phyloP scores from a whole-genome alignment of 1,139 yeast species.

The Diutina sp. region DNA sequence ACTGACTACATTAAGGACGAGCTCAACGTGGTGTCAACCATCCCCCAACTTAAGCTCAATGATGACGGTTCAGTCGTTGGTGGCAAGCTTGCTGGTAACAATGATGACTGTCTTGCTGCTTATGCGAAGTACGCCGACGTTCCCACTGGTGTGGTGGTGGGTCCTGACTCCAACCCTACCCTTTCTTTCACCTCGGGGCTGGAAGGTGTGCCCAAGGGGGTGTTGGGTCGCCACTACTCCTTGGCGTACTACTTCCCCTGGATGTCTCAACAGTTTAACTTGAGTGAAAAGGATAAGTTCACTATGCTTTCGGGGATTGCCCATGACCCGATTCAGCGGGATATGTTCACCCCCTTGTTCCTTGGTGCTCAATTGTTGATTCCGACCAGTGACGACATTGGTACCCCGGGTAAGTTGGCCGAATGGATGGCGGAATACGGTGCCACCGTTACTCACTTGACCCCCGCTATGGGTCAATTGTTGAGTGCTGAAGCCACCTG shows the following conservation, averaged over 20 bases:
- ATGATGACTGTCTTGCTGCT: constrained; percentile 36
- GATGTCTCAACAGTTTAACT: constrained; percentile 83
- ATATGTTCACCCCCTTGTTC: constrained; percentile 94
- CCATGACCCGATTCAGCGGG: constrained; percentile 98
- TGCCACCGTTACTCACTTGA: constrained; percentile 92
- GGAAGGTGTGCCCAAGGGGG: constrained; percentile 98
- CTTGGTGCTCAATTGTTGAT: constrained; percentile 87
- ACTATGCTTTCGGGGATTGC: constrained; percentile 99
- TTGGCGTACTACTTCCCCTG: constrained; percentile 96
- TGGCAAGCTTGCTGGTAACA: constrained; percentile 20
- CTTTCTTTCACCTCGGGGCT: constrained; percentile 96
- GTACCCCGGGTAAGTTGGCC: constrained; percentile 94
- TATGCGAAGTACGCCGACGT: constrained; percentile 33
- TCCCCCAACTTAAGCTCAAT: constrained; percentile 65
- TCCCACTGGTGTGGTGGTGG: constrained; percentile 84
- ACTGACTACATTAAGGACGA: constrained; percentile 63
- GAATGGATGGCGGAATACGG: constrained; percentile 92
- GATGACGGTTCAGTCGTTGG: constrained; percentile 72
- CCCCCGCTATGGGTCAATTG: constrained; percentile 99
- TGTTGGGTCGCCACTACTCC: constrained; percentile 92
- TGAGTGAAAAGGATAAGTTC: constrained; percentile 72
- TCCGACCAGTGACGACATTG: constrained; percentile 95
- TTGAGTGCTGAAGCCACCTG: constrained; percentile 94
- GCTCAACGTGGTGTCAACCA: constrained; percentile 54
- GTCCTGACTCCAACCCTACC: constrained; percentile 97